These are phyloP conservation scores for Fusarium sp. DNA, from an alignment of 2,329 filamentous ascomycete species.

Conservation along the genomic window DNA sequence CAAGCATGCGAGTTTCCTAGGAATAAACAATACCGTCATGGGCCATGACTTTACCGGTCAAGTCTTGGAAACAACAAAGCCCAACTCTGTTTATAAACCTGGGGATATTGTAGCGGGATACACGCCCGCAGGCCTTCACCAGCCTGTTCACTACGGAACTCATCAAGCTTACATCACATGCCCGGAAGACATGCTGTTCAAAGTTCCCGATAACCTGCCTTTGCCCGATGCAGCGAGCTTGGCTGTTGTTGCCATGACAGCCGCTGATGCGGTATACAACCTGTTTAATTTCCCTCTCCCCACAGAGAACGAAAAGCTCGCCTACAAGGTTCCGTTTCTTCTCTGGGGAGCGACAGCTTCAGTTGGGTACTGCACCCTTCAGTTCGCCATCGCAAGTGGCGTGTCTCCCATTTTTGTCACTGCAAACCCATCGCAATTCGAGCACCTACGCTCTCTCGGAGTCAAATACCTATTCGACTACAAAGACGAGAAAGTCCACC, in stretches of 20 bases:
- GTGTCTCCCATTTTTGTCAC: not conserved
- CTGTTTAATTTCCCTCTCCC: not conserved
- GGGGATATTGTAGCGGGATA: not conserved
- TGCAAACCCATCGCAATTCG: not conserved
- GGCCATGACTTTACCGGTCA: not conserved
- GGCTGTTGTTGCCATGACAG: not conserved
- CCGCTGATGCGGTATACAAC: not conserved
- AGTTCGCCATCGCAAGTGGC: not conserved
- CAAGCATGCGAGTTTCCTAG: not conserved
- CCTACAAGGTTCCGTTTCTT: rapidly evolving
- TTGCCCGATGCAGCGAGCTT: not conserved
- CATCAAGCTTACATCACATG: not conserved
- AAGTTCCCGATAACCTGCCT: not conserved
- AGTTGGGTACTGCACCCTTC: not conserved
- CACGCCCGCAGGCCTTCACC: not conserved
- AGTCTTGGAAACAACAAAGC: not conserved
- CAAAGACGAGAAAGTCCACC: not conserved
- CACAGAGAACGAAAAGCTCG: rapidly evolving
- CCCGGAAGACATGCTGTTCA: not conserved
- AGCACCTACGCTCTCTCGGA: not conserved
- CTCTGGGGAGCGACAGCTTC: not conserved
- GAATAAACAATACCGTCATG: not conserved
- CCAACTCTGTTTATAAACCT: not conserved
- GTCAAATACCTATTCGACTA: not conserved
- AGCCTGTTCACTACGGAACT: not conserved